These are phyloP conservation scores for Neurospora pannonica DNA, from an alignment of 495 filamentous ascomycete species.

Conservation along the genomic window DNA sequence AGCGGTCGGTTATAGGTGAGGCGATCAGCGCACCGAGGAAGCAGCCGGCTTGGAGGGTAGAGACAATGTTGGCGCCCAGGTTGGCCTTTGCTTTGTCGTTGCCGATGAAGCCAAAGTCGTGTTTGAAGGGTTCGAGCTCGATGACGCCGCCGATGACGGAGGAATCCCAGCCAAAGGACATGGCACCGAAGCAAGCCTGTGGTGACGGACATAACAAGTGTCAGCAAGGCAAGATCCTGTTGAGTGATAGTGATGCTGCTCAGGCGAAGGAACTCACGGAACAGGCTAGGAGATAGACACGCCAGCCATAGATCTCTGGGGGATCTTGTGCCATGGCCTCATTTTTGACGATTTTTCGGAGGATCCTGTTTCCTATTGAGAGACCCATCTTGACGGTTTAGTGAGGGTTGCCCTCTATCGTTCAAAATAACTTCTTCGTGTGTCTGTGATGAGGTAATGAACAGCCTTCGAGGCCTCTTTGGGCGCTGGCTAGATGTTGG, in stretches of 20 bases:
- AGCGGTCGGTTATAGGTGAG: conserved; percentile 29
- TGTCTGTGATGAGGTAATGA: background rate
- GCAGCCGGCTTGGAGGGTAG: conserved; percentile 46
- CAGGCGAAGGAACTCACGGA: conserved; percentile 40
- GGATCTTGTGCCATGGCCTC: conserved; percentile 68
- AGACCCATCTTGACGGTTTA: conserved; percentile 16
- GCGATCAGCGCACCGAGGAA: conserved; percentile 35
- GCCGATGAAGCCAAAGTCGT: conserved; percentile 24
- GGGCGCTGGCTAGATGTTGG: background rate
- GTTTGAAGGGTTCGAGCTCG: conserved; percentile 39
- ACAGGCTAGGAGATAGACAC: conserved; percentile 58
- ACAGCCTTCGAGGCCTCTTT: background rate
- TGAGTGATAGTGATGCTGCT: background rate
- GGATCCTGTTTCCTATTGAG: conserved; percentile 22
- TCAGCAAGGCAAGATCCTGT: conserved; percentile 5
- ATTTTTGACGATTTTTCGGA: conserved; percentile 64
- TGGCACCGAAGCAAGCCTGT: conserved; percentile 67
- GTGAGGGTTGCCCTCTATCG: background rate
- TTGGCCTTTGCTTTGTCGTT: conserved; percentile 22
- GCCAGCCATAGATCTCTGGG: conserved; percentile 71
- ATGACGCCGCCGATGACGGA: conserved; percentile 60
- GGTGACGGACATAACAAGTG: background rate
- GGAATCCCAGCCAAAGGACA: conserved; percentile 59
- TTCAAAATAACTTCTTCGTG: background rate
- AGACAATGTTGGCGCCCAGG: conserved; percentile 40